phyloP scores from a whole-genome alignment of 345 rosid species.

The Schrenkiella parvula region DNA sequence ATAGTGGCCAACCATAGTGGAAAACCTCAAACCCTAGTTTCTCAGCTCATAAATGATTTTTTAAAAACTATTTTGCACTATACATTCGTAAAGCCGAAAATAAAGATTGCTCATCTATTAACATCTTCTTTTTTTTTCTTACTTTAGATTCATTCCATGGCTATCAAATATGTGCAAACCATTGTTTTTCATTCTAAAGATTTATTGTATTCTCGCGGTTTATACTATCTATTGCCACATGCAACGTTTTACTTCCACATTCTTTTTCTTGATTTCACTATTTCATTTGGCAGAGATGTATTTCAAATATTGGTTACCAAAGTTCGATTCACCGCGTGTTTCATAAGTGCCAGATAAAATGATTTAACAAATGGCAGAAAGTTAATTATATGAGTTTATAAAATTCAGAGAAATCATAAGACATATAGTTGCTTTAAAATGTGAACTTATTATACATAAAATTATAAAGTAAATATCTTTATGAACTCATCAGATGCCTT shows the following conservation, averaged over 20 bases:
- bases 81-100: neutral
- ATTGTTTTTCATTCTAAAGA: too few relatives aligned
- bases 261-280: neutral
- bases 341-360: neutral
- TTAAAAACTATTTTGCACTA: neutral
- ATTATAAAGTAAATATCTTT: neutral
- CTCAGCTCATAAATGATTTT: neutral
- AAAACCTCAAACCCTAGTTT: neutral
- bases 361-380: neutral
- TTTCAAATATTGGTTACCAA: too few relatives aligned
- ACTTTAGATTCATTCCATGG: neutral
- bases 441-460: neutral
- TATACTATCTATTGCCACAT: neutral
- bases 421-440: neutral
- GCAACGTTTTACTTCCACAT: too few relatives aligned
- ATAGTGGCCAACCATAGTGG: neutral
- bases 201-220: too few relatives aligned
- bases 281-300: too few relatives aligned
- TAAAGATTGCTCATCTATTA: neutral
- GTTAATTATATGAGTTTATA: neutral
- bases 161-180: neutral
- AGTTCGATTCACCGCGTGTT: neutral
- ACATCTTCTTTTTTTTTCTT: neutral
- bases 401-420: neutral
- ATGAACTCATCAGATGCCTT: conserved; percentile 9